These are phyloP conservation scores for Aspergillus fumigatus DNA, from an alignment of 2,329 filamentous ascomycete genomes.

Conservation along the genomic window DNA sequence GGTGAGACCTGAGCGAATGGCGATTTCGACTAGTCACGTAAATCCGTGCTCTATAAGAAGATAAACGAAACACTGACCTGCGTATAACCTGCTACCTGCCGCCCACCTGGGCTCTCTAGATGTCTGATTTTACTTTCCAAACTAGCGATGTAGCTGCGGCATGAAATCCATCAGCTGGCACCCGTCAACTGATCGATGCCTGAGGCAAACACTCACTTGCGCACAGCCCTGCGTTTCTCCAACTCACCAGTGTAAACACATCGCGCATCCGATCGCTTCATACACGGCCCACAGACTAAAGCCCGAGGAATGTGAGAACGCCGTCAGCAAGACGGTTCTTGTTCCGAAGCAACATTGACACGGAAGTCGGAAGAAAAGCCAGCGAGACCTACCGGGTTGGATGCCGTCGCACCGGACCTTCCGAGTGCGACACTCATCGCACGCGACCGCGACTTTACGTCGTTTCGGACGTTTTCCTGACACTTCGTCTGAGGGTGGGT, in stretches of 20 bases:
- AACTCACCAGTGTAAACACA: slow-evolving; percentile 27
- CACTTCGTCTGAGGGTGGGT: neutral
- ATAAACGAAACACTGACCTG: slow-evolving; percentile 5
- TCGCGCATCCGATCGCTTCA: slow-evolving; percentile 13
- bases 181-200: neutral
- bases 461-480: slow-evolving; percentile 8
- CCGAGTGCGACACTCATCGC: slow-evolving; percentile 15
- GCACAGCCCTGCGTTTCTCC: slow-evolving; percentile 25
- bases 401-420: slow-evolving; percentile 18
- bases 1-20: slow-evolving; percentile 1
- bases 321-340: slow-evolving; percentile 1
- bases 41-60: neutral
- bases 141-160: slow-evolving; percentile 24
- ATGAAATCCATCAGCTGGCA: neutral
- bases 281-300: slow-evolving; percentile 29
- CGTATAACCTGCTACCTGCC: slow-evolving; percentile 2
- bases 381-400: slow-evolving; percentile 11
- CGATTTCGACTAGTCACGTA: neutral
- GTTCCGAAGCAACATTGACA: neutral
- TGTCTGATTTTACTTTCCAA: slow-evolving; percentile 24
- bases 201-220: slow-evolving; percentile 11
- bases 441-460: slow-evolving; percentile 16
- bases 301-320: too few species aligned
- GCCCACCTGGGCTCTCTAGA: slow-evolving; percentile 16
- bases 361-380: neutral